Base-by-base conservation (phyloP, 257 asterid genomes). In the Solanum stenotomum region DNA sequence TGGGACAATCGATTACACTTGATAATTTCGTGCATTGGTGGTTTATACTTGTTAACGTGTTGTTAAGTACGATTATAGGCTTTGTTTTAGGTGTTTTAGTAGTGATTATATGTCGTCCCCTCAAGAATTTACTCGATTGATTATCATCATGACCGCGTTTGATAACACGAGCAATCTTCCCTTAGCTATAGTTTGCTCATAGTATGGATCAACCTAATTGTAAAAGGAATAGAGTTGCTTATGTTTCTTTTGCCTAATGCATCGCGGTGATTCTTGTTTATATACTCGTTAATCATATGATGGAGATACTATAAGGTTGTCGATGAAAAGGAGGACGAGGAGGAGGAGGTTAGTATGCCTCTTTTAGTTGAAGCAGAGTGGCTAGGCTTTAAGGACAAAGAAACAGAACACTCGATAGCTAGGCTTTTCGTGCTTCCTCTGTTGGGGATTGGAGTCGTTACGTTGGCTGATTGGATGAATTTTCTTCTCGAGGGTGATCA, bases 301-400 rank as follows among this genome's bases (percentile, higher is more conserved):
- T 97, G 99, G 99, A 97, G 90, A 77, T 86, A 92, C 63, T 93
- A 91, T 3, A 96, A 93, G 63, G 92, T 89, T 42, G 87, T 91
- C 10, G 96, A 93, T 27, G 98, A 94, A 87, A 92, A 92, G 5
- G 82, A 85, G 37, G 33, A 87, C 14, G n/a, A n/a, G n/a, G n/a
- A n/a, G n/a, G n/a, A n/a, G n/a, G 23, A 83, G 2, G 95, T 89
- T 0, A 94, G 98, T 65, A 89, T 96, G 85, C 98, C 98, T 8
- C 98, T 95, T 87, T 94, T 97, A 13, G 96, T 95, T 44, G 98
- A 97, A 89, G 99, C 99, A 1, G 98, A 97, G 90, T 97, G 99
- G 98, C 98, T 98, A 0, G 98, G 99, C 75, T 94, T 97, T 93
- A 95, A 95, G 88, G 98, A 95, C 70, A 91, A 90, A 71, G 98